Base-by-base conservation (phyloP, 164 flowering plant species). In the grape (Vitis vinifera) region DNA sequence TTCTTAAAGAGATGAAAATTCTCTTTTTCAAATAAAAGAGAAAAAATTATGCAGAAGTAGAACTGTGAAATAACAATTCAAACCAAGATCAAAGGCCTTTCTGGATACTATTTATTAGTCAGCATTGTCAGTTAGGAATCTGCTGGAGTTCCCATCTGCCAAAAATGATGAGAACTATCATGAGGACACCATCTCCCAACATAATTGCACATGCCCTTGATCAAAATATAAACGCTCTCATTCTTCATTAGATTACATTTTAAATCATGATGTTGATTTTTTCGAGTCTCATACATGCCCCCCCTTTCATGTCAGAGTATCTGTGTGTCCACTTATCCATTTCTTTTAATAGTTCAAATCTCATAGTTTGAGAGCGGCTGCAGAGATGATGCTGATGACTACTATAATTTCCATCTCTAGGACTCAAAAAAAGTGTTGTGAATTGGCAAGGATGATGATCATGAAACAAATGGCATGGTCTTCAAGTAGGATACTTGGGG, bases 321-420 rank as follows among this genome's bases (percentile, higher is more conserved):
- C 27, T 23, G 27, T 23, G 27, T 23, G 27, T 23, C 27, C 27
- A 8, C 12, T 37, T 17, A 51, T 14, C 44, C 44, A 37, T 37
- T 37, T 37, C 44, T 37, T 37, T 37, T 37, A 6, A 37, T 37
- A 23, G 27, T 23, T 23, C 27, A 23, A 23, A 23, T 23, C 27
- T 23, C 2, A 23, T 1, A 23, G 27, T 23, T 23, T 23, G 4
- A 37, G 44, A 37, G 44, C 13, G 60, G 17, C 51, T 69, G 9
- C 17, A 50, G 56, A 57, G 63, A 65, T 65, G 68, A 64, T 71
- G 19, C 51, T 57, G 63, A 55, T 31, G 58, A 56, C 31, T 64
- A 50, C 29, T 27, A 15, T 71, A 13, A 15, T 56, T 48, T 3
- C 10, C 2, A 59, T 29, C 27, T 23, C 27, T 0, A 23, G n/a